phyloP scores from a whole-genome alignment of 176 grass and related monocot species.

The Neostapfia colusana region DNA sequence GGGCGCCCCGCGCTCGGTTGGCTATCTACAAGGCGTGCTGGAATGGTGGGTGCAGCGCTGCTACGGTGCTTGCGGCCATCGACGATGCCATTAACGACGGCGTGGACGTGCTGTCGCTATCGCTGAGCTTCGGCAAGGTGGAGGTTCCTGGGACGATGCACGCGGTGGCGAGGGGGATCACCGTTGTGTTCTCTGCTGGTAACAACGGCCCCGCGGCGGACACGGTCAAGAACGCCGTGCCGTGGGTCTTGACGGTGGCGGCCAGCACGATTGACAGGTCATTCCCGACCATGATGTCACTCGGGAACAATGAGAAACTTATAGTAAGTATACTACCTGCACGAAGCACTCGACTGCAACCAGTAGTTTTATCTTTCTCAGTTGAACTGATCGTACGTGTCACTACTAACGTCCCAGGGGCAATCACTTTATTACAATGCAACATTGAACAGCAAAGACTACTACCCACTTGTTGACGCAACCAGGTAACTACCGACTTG shows the following conservation, averaged over 20 bases:
- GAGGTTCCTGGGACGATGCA: slow-evolving; percentile 45
- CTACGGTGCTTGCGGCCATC: slow-evolving; percentile 19
- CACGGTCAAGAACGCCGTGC: slow-evolving; percentile 7
- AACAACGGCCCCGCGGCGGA: slow-evolving; percentile 35
- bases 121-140: not conserved
- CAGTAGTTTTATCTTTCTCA: too few relatives aligned
- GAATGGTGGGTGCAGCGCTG: not conserved
- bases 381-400: not conserved
- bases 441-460: not conserved
- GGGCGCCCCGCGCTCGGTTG: slow-evolving; percentile 51
- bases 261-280: slow-evolving; percentile 54
- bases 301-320: slow-evolving; percentile 45
- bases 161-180: slow-evolving; percentile 50
- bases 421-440: slow-evolving; percentile 44
- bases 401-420: slow-evolving; percentile 9
- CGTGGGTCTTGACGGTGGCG: slow-evolving; percentile 56
- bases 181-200: slow-evolving; percentile 35
- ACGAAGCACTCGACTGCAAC: not conserved
- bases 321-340: slow-evolving; percentile 33
- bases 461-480: slow-evolving; percentile 20
- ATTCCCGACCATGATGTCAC: slow-evolving; percentile 43
- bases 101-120: slow-evolving; percentile 67
- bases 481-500: too few relatives aligned
- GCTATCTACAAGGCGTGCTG: slow-evolving; percentile 57
- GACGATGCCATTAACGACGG: slow-evolving; percentile 69